phyloP scores from a whole-genome alignment of 2,329 filamentous ascomycete genomes.

The Neocucurbitaria cava region DNA sequence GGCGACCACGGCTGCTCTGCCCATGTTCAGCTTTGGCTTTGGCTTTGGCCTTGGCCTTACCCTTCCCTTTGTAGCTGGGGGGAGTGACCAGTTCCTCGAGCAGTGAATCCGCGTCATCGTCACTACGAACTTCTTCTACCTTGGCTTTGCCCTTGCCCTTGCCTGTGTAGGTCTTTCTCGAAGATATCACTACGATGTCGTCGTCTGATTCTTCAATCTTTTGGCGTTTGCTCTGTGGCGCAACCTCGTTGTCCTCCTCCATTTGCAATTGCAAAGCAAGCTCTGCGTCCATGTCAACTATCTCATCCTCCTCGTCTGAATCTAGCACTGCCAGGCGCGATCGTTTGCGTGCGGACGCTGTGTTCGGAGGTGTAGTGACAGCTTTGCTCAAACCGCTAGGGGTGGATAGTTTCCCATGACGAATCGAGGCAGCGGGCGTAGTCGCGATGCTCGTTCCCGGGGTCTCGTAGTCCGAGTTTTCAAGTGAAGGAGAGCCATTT shows the following conservation, averaged over 20 bases:
- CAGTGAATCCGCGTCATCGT: slow-evolving; percentile 12
- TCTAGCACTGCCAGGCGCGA: slow-evolving; percentile 28
- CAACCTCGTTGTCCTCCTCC: slow-evolving; percentile 57
- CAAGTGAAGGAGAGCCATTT: slow-evolving; percentile 40
- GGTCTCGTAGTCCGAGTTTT: slow-evolving; percentile 63
- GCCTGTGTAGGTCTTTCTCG: slow-evolving; percentile 18
- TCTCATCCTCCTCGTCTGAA: slow-evolving; percentile 36
- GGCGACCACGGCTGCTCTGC: slow-evolving; percentile 22
- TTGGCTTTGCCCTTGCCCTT: slow-evolving; percentile 27
- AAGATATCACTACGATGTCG: slow-evolving; percentile 39
- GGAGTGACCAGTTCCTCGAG: slow-evolving; percentile 6
- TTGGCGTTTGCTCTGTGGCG: slow-evolving; percentile 46
- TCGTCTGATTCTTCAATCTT: slow-evolving; percentile 37
- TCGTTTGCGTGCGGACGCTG: slow-evolving; percentile 35
- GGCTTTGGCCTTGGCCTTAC: slow-evolving; percentile 33
- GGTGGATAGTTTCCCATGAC: slow-evolving; percentile 28
- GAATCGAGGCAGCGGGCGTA: slow-evolving; percentile 58
- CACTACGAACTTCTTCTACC: slow-evolving; percentile 10
- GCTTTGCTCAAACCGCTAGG: slow-evolving; percentile 27
- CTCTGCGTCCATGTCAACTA: slow-evolving; percentile 57
- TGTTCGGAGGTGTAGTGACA: slow-evolving; percentile 16
- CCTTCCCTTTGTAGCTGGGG: slow-evolving; percentile 30
- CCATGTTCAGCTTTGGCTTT: slow-evolving; percentile 28
- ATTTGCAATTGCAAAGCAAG: slow-evolving; percentile 65
- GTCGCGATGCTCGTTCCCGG: slow-evolving; percentile 66